phyloP scores from a whole-genome alignment of 2,329 filamentous ascomycete genomes.

The Sclerotinia spermophila region DNA sequence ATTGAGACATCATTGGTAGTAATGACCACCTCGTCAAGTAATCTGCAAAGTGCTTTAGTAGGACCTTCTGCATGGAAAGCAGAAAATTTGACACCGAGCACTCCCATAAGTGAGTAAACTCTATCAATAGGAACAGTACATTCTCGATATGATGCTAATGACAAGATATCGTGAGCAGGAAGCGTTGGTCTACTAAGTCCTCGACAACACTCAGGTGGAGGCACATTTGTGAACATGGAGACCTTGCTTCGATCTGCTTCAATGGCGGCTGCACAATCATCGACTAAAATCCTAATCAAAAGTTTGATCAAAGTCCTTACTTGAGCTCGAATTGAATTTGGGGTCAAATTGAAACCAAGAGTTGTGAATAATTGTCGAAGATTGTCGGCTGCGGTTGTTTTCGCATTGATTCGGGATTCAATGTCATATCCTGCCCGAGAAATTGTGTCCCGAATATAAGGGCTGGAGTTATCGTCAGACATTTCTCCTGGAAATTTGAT shows the following conservation, averaged over 20 bases:
- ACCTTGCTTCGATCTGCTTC: constrained; percentile 13
- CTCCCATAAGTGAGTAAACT: constrained; percentile 39
- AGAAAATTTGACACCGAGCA: constrained; percentile 36
- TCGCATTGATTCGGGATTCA: constrained; percentile 4
- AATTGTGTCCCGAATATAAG: constrained; percentile 18
- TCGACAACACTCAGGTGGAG: constrained; percentile 16
- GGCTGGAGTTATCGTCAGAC: constrained; percentile 14
- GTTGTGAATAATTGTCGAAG: constrained; percentile 16
- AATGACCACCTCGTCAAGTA: constrained; percentile 37
- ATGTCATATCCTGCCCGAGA: constrained; percentile 20
- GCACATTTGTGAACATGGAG: constrained; percentile 16
- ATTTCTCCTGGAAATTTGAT: constrained; percentile 20
- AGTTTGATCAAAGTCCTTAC: constrained; percentile 19
- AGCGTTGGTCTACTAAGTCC: constrained; percentile 27
- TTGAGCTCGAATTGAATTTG: constrained; percentile 4
- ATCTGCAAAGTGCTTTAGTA: constrained; percentile 35
- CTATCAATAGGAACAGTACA: constrained; percentile 34
- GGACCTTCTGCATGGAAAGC: constrained; percentile 37
- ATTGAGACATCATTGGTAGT: constrained; percentile 37
- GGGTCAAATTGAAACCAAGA: constrained; percentile 13
- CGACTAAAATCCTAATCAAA: constrained; percentile 13
- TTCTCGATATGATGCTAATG: constrained; percentile 30
- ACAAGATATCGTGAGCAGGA: constrained; percentile 33
- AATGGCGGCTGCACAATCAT: constrained; percentile 14
- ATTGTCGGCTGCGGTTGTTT: not conserved